Conservation (phyloP, 2,329 filamentous ascomycete genomes). For the Venturia carpophila region DNA sequence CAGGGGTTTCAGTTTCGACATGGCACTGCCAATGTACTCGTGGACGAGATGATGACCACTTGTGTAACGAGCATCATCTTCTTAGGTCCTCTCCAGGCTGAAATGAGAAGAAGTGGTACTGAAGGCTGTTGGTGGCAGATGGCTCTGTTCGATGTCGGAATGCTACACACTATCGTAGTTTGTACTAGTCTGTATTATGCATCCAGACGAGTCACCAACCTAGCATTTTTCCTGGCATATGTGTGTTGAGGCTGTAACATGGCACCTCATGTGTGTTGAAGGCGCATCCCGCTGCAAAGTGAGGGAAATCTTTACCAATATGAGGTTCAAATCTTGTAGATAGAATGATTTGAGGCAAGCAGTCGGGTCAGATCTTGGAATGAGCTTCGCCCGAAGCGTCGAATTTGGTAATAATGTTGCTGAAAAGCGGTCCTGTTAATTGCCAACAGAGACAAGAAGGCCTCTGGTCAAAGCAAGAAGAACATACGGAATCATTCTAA, state of each 20-base stretch:
- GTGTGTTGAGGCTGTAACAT: slow-evolving; percentile 21
- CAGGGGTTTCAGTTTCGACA: slow-evolving; percentile 14
- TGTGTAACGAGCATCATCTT: slow-evolving; percentile 16
- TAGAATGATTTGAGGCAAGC: slow-evolving; percentile 2
- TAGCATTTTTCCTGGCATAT: slow-evolving; percentile 20
- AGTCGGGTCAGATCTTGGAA: not conserved
- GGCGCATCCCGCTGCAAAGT: slow-evolving; percentile 19
- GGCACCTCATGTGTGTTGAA: slow-evolving; percentile 20
- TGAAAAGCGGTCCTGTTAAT: not conserved
- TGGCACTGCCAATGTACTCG: slow-evolving; percentile 16
- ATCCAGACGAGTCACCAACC: slow-evolving; percentile 21
- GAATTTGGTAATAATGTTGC: too few species aligned
- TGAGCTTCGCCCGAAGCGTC: not conserved
- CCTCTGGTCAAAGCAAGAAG: not conserved
- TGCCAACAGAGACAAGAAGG: not conserved
- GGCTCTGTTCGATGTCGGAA: not conserved
- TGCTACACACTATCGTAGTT: not conserved
- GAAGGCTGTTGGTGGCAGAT: slow-evolving; percentile 9
- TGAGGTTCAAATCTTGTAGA: slow-evolving; percentile 12
- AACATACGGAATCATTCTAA: too few species aligned
- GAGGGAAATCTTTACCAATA: slow-evolving; percentile 18
- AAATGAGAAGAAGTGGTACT: slow-evolving; percentile 17
- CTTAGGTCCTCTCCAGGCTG: slow-evolving; percentile 18
- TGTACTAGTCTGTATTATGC: not conserved
- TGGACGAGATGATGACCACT: slow-evolving; percentile 19